Conservation (phyloP, 2,329 filamentous ascomycete species). For the Catunica adiposa region DNA sequence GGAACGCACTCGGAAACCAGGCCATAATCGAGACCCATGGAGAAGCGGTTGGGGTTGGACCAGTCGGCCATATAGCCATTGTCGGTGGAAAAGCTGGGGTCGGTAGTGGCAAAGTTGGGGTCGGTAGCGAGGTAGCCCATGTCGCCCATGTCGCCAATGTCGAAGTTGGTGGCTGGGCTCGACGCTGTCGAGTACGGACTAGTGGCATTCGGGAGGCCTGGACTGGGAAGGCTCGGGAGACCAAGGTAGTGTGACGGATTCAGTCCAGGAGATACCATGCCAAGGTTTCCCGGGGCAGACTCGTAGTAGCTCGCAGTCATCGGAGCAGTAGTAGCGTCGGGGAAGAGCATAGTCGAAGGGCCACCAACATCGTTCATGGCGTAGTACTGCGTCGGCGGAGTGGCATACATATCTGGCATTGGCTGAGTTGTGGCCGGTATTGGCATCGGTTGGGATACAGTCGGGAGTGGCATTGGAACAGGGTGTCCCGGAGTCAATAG, state of each 20-base stretch:
- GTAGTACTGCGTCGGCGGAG: conserved; percentile 10
- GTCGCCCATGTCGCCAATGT: not conserved
- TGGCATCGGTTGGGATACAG: not conserved
- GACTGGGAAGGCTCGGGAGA: conserved; percentile 7
- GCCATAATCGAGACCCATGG: not conserved
- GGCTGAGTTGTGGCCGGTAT: not conserved
- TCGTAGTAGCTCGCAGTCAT: conserved; percentile 6
- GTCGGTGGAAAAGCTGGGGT: not conserved
- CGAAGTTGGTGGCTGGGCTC: conserved; percentile 11
- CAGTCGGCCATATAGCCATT: conserved; percentile 3
- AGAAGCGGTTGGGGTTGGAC: not conserved
- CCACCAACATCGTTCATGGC: conserved; percentile 7
- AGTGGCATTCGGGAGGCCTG: conserved; percentile 5
- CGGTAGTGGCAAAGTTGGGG: conserved; percentile 5
- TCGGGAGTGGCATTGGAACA: not conserved
- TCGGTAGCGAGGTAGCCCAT: conserved; percentile 7
- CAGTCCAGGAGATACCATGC: conserved; percentile 10
- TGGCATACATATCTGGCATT: conserved; percentile 7
- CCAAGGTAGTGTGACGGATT: conserved; percentile 5
- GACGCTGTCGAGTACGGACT: conserved; percentile 11
- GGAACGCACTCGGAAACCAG: conserved; percentile 14
- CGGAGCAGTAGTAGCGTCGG: not conserved
- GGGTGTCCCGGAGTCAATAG: no score
- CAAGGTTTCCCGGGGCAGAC: not conserved
- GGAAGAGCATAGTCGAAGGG: conserved; percentile 7